Conservation (phyloP, 306 rosid genomes). For the Arachis stenosperma region DNA sequence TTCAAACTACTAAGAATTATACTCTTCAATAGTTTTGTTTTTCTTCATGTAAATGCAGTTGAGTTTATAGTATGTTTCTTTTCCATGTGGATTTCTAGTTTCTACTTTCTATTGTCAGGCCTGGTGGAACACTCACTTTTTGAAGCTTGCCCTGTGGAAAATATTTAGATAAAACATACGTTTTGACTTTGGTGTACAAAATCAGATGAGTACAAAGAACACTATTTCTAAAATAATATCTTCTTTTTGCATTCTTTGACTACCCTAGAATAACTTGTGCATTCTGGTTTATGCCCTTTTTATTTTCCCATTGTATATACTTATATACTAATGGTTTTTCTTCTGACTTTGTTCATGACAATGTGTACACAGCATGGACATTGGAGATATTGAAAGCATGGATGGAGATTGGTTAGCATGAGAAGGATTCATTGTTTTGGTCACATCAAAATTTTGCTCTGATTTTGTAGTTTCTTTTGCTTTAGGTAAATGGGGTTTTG, state of each 20-base stretch:
- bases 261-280: neutral
- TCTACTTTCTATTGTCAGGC: constrained; percentile 14
- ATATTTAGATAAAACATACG: neutral
- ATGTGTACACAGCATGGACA: constrained; percentile 67
- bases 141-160: constrained; percentile 29
- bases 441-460: constrained; percentile 52
- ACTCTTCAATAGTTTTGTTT: neutral
- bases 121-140: constrained; percentile 22
- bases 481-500: constrained; percentile 32
- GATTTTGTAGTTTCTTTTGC: constrained; percentile 10
- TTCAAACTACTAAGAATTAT: constrained; percentile 23
- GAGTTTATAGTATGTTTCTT: neutral
- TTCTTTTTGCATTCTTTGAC: constrained; percentile 25
- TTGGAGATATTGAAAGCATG: constrained; percentile 82
- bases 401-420: constrained; percentile 85
- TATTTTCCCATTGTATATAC: neutral
- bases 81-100: constrained; percentile 7
- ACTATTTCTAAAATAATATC: neutral
- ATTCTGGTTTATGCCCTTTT: too few relatives aligned
- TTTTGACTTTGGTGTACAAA: too few relatives aligned
- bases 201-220: neutral
- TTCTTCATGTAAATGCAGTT: neutral
- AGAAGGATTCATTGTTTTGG: constrained; percentile 50
- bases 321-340: constrained; percentile 11
- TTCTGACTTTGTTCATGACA: constrained; percentile 14